Evolutionary conservation across 495 filamentous ascomycete species (phyloP), one percentile per base, ranked within the genome.

Genomic region (Aspergillus nanangensis): DNA sequence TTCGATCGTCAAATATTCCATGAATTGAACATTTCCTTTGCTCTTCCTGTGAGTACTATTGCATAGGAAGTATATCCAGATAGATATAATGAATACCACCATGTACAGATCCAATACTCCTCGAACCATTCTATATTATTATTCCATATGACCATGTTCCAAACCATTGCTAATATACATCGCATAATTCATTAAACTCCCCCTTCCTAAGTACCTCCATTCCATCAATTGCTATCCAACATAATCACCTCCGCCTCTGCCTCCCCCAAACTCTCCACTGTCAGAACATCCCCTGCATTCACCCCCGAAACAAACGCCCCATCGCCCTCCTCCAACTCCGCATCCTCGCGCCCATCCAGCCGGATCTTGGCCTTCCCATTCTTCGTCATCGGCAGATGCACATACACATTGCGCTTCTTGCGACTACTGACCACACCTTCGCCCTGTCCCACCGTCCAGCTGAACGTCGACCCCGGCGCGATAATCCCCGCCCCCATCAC

Each of bases 371-470:
- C 74, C 47, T 75, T 80, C n/a, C 83, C 84, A 18, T 72, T 70
- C 64, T 84, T 83, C 8, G 80, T 84, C 83, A 88, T 87, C 13
- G 87, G 79, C 35, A 90, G 42, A 63, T 90, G 87, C 21, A 90
- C 62, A 61, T 84, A 93, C 7, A 91, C 77, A 61, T 90, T 88
- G 45, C 87, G 64, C 47, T 75, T 72, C 17, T 62, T 71, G 25
- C 25, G 25, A 11, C 40, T 60, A 47, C 50, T 50, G 74, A 58
- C 54, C 0, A 66, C 70, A 17, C 50, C 58, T 7, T 63, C 64
- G 1, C 62, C 67, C 0, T 63, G 79, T 4, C 84, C 82, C 15
- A 84, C 75, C 50, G 47, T 77, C 81, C 76, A 86, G 57, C 71
- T 79, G 61, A 79, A 88, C 44, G 56, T 67, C 53, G 54, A 67